Base-by-base conservation (phyloP, 202 grass and related monocot species). In the Hordeum pubiflorum region DNA sequence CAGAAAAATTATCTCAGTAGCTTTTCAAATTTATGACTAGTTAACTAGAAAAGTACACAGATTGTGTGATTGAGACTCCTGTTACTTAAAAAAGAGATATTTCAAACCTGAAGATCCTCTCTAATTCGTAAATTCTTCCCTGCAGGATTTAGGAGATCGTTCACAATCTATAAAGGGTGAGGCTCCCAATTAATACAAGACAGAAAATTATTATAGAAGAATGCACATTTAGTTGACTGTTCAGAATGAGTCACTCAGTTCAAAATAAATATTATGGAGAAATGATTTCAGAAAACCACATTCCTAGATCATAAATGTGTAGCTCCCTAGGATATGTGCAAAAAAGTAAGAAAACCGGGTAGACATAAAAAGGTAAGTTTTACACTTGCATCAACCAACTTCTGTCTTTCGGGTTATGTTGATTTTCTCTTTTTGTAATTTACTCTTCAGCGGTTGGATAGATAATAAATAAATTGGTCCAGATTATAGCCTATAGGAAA, bases 141-240 rank as follows among this genome's bases (percentile, higher is more conserved):
- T 77, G 97, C 93, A 77, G 97, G 97, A 87, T 99, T 99, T 52
- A 99, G 89, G 41, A 99, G 79, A 93, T 99, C 97, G 89, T 99
- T 96, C 72, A 99, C 89, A 86, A 96, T 91, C 90, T 93, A 72
- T 58, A 77, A 76, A 41, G 24, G 79, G 56, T n/a, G 26, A 72
- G 27, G 11, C 41, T 34, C 46, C 18, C 52, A 74, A 54, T 88
- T 46, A 85, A 67, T 74, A 78, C 12, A 78, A 22, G 57, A 78
- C 17, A 48, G 22, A 6, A 38, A 65, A 77, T 26, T 48, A 81
- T 7, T 22, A 64, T 52, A 78, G 37, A 54, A 54, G 4, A 78
- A 78, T 39, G 60, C 50, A 13, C 12, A 70, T 18, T 54, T 54
- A 78, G 64, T 26, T n/a, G 2, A 71, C 27, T 26, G 61, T 54